Evolutionary conservation across 2,329 filamentous ascomycete genomes (phyloP).

Genomic region (Aspergillus fumigatiaffinis): DNA sequence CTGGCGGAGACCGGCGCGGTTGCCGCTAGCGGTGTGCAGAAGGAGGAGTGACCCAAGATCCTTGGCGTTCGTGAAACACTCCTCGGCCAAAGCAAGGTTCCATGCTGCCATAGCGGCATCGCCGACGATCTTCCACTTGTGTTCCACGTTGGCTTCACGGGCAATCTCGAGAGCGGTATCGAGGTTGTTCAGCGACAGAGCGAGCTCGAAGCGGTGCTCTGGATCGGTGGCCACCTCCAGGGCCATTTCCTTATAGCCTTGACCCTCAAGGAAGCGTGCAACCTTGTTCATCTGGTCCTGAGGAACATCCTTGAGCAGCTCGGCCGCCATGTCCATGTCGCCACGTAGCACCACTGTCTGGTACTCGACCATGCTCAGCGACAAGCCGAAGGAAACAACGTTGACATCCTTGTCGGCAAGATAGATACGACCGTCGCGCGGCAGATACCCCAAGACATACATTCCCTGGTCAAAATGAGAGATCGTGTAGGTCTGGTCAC

Average conservation of each 20-base stretch:
- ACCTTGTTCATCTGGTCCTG: conserved; percentile 97
- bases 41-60: conserved; percentile 87
- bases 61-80: conserved; percentile 88
- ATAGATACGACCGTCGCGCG: conserved; percentile 92
- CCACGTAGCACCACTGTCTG: conserved; percentile 92
- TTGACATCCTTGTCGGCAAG: conserved; percentile 93
- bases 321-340: conserved; percentile 86
- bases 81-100: conserved; percentile 82
- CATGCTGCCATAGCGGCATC: conserved; percentile 83
- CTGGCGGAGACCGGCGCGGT: conserved; percentile 67
- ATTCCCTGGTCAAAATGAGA: conserved; percentile 94
- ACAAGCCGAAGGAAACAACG: conserved; percentile 85
- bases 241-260: conserved; percentile 93
- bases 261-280: conserved; percentile 92
- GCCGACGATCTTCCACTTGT: conserved; percentile 98
- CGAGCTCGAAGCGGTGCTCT: conserved; percentile 94
- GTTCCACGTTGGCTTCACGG: conserved; percentile 77
- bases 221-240: conserved; percentile 90
- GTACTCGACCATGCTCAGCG: conserved; percentile 90
- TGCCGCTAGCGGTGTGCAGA: conserved; percentile 79
- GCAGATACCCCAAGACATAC: conserved; percentile 93
- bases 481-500: conserved; percentile 95
- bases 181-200: conserved; percentile 76
- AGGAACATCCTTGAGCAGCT: conserved; percentile 78
- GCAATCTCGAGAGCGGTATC: conserved; percentile 83